These are phyloP conservation scores for Candida coleopterorum DNA, from an alignment of 805 yeast species.

Conservation along the genomic window DNA sequence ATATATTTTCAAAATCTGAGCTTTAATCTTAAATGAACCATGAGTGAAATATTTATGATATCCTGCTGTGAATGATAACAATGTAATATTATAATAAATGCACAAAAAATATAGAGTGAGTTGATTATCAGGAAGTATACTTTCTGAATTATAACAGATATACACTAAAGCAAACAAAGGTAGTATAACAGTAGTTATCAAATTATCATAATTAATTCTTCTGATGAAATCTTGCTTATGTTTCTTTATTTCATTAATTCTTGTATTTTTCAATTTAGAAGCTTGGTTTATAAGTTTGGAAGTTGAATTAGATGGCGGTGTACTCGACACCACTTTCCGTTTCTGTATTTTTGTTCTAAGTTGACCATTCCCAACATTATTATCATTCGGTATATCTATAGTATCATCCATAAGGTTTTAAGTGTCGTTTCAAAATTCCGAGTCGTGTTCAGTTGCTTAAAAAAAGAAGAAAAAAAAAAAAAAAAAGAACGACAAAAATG, in stretches of 20 bases:
- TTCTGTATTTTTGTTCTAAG: conserved; percentile 15
- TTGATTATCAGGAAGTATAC: conserved; percentile 23
- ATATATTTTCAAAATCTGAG: conserved; percentile 35
- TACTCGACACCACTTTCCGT: conserved; percentile 14
- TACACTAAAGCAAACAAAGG: conserved; percentile 28
- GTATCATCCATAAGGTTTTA: conserved; percentile 3
- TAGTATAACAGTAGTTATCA: conserved; percentile 28
- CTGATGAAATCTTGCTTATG: conserved; percentile 31
- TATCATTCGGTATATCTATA: background rate
- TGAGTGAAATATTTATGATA: conserved; percentile 42
- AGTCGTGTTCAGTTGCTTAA: background rate
- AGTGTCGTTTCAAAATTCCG: background rate
- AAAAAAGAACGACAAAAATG: too few species aligned
- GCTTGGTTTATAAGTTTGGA: conserved; percentile 18
- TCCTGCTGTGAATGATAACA: conserved; percentile 38
- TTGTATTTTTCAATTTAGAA: conserved; percentile 22
- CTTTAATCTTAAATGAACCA: conserved; percentile 28
- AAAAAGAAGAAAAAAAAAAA: conserved; percentile 1
- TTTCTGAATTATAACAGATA: conserved; percentile 15
- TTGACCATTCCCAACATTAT: background rate
- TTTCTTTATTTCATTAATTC: conserved; percentile 30
- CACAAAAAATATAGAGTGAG: conserved; percentile 25
- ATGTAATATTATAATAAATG: conserved; percentile 30
- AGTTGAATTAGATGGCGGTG: conserved; percentile 4
- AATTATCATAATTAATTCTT: conserved; percentile 32